Base-by-base conservation (phyloP, 2,329 filamentous ascomycete genomes). In the Tolypocladium inflatum region DNA sequence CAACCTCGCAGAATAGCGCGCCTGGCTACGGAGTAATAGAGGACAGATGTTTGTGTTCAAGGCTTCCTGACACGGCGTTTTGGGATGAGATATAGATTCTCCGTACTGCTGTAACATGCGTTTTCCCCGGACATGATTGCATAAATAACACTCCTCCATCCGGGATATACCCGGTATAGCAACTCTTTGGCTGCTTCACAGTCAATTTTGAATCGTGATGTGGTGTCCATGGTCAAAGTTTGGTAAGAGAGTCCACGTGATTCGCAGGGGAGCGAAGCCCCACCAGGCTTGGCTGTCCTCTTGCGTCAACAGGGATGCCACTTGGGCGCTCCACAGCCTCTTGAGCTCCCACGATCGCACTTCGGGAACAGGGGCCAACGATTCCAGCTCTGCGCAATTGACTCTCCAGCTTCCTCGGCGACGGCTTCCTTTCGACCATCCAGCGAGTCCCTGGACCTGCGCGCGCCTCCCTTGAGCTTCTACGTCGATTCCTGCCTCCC, bases 241-340 rank as follows among this genome's bases (percentile, higher is more conserved):
- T 56, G 55, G 51, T 42, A 51, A 48, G 19, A 42, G 38, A 39
- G 55, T 42, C 55, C 55, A 57, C 55, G 54, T 60, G 43, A 51
- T 59, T 57, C 56, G 61, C 56, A 53, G 45, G 15, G 78, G 89
- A 74, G 21, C 35, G 21, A 15, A 2, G 43, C 43, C 55, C 33
- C 55, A 50, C 26, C 42, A n/a, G 13, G 15, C 41, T 37, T 30
- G 42, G 42, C 42, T 43, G 48, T 51, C 26, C 42, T 39, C 21
- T 30, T 41, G 57, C 57, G 54, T 52, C 56, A 35, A 55, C 54
- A 55, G 54, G 54, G 54, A 57, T 57, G 39, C 4, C 26, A 30
- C 26, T 30, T 30, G 26, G 26, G n/a, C 38, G 23, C 48, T 43
- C 50, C 43, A 52, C 58, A 56, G 45, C 55, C 19, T 55, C 17